A percentile compares a stretch with the other conserved stretches of the same genome.
These are phyloP conservation scores for Corylus heterophylla DNA, from an alignment of 306 rosid species.

Conservation along the genomic window DNA sequence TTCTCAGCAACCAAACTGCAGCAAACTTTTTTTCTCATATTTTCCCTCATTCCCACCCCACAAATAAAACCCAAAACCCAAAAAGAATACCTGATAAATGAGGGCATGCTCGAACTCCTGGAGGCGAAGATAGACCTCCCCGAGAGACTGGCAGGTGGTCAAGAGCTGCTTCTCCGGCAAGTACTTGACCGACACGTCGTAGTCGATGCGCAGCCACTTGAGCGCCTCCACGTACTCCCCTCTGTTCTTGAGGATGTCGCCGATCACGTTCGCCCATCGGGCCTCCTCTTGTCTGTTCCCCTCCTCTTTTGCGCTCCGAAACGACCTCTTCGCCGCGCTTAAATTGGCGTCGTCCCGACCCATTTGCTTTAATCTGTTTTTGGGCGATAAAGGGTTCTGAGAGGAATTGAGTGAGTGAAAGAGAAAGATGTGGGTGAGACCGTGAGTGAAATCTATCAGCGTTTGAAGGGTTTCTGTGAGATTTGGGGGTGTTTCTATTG, in stretches of 20 bases:
- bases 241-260: constrained; percentile 60
- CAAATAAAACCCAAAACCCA: not conserved
- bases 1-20: not conserved
- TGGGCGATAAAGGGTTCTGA: not conserved
- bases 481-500: not conserved
- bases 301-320: constrained; percentile 55
- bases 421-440: not conserved
- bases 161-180: constrained; percentile 64
- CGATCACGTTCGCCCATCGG: constrained; percentile 85
- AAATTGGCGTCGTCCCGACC: constrained; percentile 40
- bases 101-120: constrained; percentile 64
- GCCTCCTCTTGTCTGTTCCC: constrained; percentile 91
- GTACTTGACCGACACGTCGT: constrained; percentile 52
- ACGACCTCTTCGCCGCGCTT: constrained; percentile 60
- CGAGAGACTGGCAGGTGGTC: constrained; percentile 87
- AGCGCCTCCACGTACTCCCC: constrained; percentile 82
- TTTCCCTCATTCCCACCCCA: not conserved
- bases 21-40: not conserved
- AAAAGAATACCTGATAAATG: constrained; percentile 53
- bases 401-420: not conserved
- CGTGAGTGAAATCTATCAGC: not conserved
- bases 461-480: not conserved
- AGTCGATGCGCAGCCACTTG: constrained; percentile 78
- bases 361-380: constrained; percentile 26
- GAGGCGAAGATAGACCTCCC: constrained; percentile 84